Conservation (phyloP, 495 filamentous ascomycete species). For the Astrothelium subdiscretum region DNA sequence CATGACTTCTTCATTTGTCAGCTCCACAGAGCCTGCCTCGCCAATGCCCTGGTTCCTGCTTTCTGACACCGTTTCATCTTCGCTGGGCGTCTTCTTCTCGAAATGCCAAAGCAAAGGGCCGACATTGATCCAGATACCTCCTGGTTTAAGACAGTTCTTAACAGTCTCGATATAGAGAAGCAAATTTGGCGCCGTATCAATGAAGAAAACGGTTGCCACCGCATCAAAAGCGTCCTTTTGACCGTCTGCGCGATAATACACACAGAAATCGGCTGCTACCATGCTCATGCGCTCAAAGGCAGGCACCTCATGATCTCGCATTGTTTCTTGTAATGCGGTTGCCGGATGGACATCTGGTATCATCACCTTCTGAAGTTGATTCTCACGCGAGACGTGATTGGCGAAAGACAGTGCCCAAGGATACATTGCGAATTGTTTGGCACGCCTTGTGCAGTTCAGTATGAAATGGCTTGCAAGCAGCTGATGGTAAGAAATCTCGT, state of each 20-base stretch:
- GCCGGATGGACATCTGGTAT: constrained; percentile 72
- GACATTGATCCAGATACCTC: constrained; percentile 78
- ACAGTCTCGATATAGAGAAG: constrained; percentile 81
- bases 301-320: constrained; percentile 19
- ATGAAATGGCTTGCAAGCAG: constrained; percentile 78
- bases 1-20: constrained; percentile 79
- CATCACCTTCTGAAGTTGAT: constrained; percentile 58
- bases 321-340: constrained; percentile 35
- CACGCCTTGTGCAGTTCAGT: constrained; percentile 55
- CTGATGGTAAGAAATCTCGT: constrained; percentile 93
- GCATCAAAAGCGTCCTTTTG: constrained; percentile 59
- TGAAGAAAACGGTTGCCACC: constrained; percentile 85
- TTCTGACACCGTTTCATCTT: constrained; percentile 35
- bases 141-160: constrained; percentile 59
- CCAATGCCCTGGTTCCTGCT: constrained; percentile 43
- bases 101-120: constrained; percentile 91
- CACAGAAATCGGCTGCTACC: constrained; percentile 73
- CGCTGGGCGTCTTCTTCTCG: constrained; percentile 42
- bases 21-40: constrained; percentile 74
- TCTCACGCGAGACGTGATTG: constrained; percentile 56
- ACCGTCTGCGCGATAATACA: constrained; percentile 51
- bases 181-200: constrained; percentile 90
- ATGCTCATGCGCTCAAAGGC: constrained; percentile 62
- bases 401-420: constrained; percentile 75
- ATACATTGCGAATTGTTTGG: constrained; percentile 44